Evolutionary conservation across 306 rosid genomes (phyloP).

Genomic region (Lupinus albus): DNA sequence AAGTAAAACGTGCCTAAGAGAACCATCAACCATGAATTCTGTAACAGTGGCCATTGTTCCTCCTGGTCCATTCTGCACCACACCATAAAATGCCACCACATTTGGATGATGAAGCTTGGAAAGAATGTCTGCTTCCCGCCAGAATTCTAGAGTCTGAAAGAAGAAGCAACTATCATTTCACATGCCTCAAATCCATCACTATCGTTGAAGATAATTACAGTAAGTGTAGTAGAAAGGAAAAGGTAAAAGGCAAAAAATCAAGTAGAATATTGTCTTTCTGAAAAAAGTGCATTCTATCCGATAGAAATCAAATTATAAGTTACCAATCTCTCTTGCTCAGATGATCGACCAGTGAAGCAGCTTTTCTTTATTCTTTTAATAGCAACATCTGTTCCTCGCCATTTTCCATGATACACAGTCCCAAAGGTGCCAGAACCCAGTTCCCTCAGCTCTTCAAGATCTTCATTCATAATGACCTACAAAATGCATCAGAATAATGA

Average conservation of each 20-base stretch:
- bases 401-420: slow-evolving; percentile 84
- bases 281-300: slow-evolving; percentile 1
- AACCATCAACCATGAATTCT: slow-evolving; percentile 91
- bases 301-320: slow-evolving; percentile 22
- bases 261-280: background rate
- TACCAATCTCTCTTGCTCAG: slow-evolving; percentile 80
- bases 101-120: slow-evolving; percentile 91
- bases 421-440: slow-evolving; percentile 89
- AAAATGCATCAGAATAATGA: slow-evolving; percentile 34
- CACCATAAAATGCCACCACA: slow-evolving; percentile 75
- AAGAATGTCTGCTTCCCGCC: slow-evolving; percentile 87
- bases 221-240: background rate
- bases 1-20: slow-evolving; percentile 74
- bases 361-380: slow-evolving; percentile 79
- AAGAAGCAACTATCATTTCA: slow-evolving; percentile 28
- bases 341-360: slow-evolving; percentile 73
- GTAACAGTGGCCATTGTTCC: slow-evolving; percentile 85
- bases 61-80: slow-evolving; percentile 74
- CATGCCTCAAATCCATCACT: slow-evolving; percentile 17
- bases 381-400: slow-evolving; percentile 89
- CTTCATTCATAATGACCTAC: slow-evolving; percentile 75
- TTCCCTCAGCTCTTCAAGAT: slow-evolving; percentile 83
- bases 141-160: slow-evolving; percentile 75
- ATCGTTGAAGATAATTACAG: background rate
- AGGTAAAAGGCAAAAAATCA: background rate